These are phyloP conservation scores for Zarea fungicola DNA, from an alignment of 2,329 filamentous ascomycete species.

Conservation along the genomic window DNA sequence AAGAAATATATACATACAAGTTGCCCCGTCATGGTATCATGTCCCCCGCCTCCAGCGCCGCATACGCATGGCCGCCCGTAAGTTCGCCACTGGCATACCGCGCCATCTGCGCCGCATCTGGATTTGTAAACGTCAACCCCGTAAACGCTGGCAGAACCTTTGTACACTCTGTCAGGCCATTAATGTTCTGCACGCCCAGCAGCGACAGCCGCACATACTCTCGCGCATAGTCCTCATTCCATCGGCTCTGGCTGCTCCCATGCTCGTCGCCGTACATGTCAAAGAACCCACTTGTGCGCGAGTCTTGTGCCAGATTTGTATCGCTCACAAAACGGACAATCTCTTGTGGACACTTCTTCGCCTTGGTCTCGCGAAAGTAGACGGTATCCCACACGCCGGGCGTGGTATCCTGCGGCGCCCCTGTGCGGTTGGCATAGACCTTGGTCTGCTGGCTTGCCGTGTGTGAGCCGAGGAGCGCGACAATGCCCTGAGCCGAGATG, in stretches of 20 bases:
- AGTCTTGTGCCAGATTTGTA: constrained; percentile 30
- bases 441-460: constrained; percentile 42
- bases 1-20: too few relatives aligned
- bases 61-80: neutral
- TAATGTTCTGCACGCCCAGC: constrained; percentile 50
- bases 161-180: constrained; percentile 48
- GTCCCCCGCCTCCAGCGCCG: constrained; percentile 4
- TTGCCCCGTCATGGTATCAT: constrained; percentile 4
- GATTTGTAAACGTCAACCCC: constrained; percentile 17
- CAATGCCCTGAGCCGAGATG: constrained; percentile 41
- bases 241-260: constrained; percentile 27
- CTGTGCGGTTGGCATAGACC: constrained; percentile 32
- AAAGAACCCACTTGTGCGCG: constrained; percentile 23
- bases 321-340: constrained; percentile 38
- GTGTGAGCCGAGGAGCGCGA: constrained; percentile 49
- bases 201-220: constrained; percentile 48
- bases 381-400: constrained; percentile 46
- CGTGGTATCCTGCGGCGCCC: constrained; percentile 44
- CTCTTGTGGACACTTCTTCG: constrained; percentile 22
- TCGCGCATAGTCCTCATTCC: constrained; percentile 43
- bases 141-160: constrained; percentile 34
- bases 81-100: constrained; percentile 2
- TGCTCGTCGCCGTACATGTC: neutral
- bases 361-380: constrained; percentile 39
- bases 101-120: constrained; percentile 19